Evolutionary conservation across 2,329 filamentous ascomycete genomes (phyloP), one percentile per base, ranked within the genome.

Genomic region (Fusarium marasasianum): DNA sequence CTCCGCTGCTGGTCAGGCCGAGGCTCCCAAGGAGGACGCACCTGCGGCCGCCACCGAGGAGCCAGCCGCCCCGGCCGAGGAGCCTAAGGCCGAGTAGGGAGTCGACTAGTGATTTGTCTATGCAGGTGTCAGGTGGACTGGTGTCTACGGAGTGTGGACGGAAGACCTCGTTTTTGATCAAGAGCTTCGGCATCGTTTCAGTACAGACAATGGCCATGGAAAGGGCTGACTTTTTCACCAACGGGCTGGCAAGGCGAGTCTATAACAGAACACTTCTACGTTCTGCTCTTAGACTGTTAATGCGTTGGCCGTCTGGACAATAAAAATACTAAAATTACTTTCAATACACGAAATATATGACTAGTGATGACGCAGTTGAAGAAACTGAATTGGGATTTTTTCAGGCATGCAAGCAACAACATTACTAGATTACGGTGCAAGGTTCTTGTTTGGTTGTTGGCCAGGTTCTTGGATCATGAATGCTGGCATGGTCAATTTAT

Each of bases 81-180:
- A 94, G 88, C 84, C 89, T 79, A 95, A 94, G 91, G 86, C 87
- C 79, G 89, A 91, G 86, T 91, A 90, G 87, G 84, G 70, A 35
- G 38, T 65, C 65, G 74, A 76, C 76, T 69, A 76, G 58, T 73
- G 63, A 71, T 78, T 75, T 76, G 75, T 79, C 78, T 78, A 78
- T 78, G 77, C 76, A 79, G 78, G 82, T 83, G 80, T 80, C 82
- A 84, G 87, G 84, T 83, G 85, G 87, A 84, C 84, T 85, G 88
- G 88, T 90, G 88, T 90, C 87, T 89, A 86, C 83, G 88, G 88
- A 90, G 88, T 90, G 88, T 90, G 87, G 87, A 86, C 83, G 87
- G 87, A 88, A 87, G 84, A 85, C 83, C 83, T 88, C 86, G 82
- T 86, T 87, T 87, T 84, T 84, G 77, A 83, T 82, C 81, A 84